These are phyloP conservation scores for Fusarium brevicatenulatum DNA, from an alignment of 2,329 filamentous ascomycete species.

Conservation along the genomic window DNA sequence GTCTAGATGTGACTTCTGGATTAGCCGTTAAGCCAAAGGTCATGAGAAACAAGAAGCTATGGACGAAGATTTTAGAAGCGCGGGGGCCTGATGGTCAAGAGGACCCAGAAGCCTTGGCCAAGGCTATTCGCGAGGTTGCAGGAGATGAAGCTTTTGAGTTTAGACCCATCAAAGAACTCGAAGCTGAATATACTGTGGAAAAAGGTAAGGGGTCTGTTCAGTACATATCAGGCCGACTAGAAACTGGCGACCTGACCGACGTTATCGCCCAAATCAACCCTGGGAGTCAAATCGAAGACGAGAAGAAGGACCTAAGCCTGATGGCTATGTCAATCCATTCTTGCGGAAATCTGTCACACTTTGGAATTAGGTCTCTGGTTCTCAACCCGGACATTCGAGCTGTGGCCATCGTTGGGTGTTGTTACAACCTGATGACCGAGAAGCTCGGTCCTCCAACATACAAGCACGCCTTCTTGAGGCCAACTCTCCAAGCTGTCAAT, in stretches of 20 bases:
- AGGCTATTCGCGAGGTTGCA: constrained; percentile 49
- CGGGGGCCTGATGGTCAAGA: constrained; percentile 47
- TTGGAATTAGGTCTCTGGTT: constrained; percentile 86
- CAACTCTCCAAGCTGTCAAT: constrained; percentile 72
- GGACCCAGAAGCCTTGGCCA: constrained; percentile 53
- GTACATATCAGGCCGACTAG: constrained; percentile 79
- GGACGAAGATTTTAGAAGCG: constrained; percentile 61
- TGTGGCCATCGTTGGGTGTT: constrained; percentile 97
- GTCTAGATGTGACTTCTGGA: constrained; percentile 84
- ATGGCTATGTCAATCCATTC: constrained; percentile 97
- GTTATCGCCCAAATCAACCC: constrained; percentile 71
- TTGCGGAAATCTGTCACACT: constrained; percentile 96
- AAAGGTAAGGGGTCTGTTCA: constrained; percentile 76
- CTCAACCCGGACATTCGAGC: constrained; percentile 86
- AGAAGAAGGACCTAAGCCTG: constrained; percentile 59
- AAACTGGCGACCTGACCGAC: constrained; percentile 75
- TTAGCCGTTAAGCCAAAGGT: constrained; percentile 77
- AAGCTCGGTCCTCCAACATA: constrained; percentile 86
- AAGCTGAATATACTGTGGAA: constrained; percentile 63
- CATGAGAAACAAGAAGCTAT: constrained; percentile 86
- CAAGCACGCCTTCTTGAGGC: constrained; percentile 82
- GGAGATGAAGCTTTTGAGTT: constrained; percentile 54
- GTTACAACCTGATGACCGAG: constrained; percentile 96
- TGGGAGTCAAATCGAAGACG: constrained; percentile 28
- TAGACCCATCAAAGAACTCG: constrained; percentile 60